Conservation (phyloP, 164 flowering plant species). For the Vitis cinerea region DNA sequence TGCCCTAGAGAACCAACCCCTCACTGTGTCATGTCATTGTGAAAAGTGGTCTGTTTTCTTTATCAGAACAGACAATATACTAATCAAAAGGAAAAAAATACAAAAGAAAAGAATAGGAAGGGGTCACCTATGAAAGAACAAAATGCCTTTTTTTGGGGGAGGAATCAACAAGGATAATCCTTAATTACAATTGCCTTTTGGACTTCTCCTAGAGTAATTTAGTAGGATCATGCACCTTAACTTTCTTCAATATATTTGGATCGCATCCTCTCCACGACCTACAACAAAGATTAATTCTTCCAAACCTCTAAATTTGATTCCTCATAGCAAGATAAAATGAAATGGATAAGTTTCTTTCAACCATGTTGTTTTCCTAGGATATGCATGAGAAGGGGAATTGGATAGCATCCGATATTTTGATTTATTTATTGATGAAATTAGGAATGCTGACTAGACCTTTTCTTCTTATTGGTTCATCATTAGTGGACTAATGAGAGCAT, state of each 20-base stretch:
- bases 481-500: background rate
- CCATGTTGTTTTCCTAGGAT: no score
- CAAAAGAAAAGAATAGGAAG: background rate
- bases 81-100: slow-evolving; percentile 8
- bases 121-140: slow-evolving; percentile 12
- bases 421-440: no score
- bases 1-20: slow-evolving; percentile 19
- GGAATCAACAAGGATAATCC: slow-evolving; percentile 15
- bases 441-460: no score
- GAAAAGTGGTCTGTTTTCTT: slow-evolving; percentile 21
- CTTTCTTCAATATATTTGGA: no score
- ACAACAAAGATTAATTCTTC: no score
- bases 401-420: no score
- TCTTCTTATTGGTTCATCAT: no score
- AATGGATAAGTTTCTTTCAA: no score
- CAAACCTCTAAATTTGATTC: no score
- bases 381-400: no score
- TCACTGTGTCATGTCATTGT: slow-evolving; percentile 15
- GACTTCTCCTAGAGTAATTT: slow-evolving; percentile 9
- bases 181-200: slow-evolving; percentile 10
- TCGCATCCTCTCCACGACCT: no score
- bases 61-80: slow-evolving; percentile 11
- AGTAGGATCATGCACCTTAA: background rate
- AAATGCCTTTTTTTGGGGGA: slow-evolving; percentile 8
- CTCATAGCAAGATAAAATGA: no score